phyloP scores from a whole-genome alignment of 2,329 filamentous ascomycete species.

The Paecilomyces sp. region DNA sequence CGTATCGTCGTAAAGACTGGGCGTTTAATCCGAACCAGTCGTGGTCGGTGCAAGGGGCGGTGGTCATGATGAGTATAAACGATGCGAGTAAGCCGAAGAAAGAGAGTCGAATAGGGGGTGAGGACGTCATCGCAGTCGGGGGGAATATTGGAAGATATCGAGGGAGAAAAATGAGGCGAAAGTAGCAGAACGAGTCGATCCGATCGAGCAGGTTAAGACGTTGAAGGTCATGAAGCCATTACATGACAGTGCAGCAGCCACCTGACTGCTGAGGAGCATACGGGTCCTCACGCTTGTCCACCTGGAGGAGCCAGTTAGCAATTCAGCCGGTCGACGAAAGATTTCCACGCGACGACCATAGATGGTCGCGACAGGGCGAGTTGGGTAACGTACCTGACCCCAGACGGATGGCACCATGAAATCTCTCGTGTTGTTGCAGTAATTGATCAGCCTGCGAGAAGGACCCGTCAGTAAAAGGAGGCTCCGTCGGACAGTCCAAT shows the following conservation, averaged over 20 bases:
- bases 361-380: slow-evolving; percentile 1
- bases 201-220: slow-evolving; percentile 1
- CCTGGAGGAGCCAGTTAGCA: slow-evolving; percentile 36
- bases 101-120: slow-evolving; percentile 9
- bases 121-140: slow-evolving; percentile 2
- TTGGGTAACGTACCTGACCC: slow-evolving; percentile 56
- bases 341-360: no score
- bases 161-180: slow-evolving; percentile 7
- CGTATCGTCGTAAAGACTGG: background rate
- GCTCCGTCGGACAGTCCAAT: background rate
- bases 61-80: slow-evolving; percentile 6
- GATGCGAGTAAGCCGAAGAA: slow-evolving; percentile 12
- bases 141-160: slow-evolving; percentile 11
- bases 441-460: slow-evolving; percentile 74
- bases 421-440: slow-evolving; percentile 95
- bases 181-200: slow-evolving; percentile 9
- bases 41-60: slow-evolving; percentile 9
- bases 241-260: slow-evolving; percentile 96
- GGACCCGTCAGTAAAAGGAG: slow-evolving; percentile 1
- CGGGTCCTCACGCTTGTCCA: slow-evolving; percentile 94
- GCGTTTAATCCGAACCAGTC: background rate
- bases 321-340: no score
- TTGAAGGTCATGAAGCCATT: slow-evolving; percentile 30
- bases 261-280: slow-evolving; percentile 91
- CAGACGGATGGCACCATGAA: slow-evolving; percentile 99